Evolutionary conservation across 768 basidiomycete genomes (phyloP), one percentile per base, ranked within the genome.

Genomic region (Auricularia heimuer): DNA sequence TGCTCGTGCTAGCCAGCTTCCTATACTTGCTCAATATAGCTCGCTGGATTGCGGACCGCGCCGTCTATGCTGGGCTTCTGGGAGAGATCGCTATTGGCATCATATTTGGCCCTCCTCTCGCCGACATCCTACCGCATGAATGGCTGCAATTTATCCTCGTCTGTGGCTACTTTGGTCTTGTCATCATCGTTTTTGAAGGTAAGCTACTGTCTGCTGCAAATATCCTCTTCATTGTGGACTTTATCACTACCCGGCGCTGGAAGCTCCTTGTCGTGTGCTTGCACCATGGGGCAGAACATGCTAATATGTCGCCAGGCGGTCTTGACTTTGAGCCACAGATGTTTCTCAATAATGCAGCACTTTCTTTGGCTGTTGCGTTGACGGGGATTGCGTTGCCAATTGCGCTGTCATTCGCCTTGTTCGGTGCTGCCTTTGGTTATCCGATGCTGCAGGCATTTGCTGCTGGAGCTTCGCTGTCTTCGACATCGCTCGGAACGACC

Each of bases 401-500:
- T 54, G 80, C 75, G 0, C 70, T 83, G 1, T 81, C 80, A 0
- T 76, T 84, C 65, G 71, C 80, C 3, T 74, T 84, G 2, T 69
- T 85, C 7, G 68, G 73, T 33, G 73, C 76, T 18, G 79, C 74
- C 18, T 35, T 18, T 3, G 75, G 77, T 2, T 82, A 81, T 65
- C 65, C 73, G 0, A 62, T 71, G 0, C 67, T 83, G 3, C 81
- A 85, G 65, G 75, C 82, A 2, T 88, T 90, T 70, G 79, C 82
- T 0, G 83, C 84, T 0, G 87, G 87, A 0, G 83, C 85, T 1
- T 81, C 86, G 0, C 75, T 88, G 1, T 83, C 81, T n/a, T 83
- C 84, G 0, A 89, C 87, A 0, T 85, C 83, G 0, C 77, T 89
- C 2, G 87, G 87, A 0, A 90, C 87, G 35, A 87, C 85, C 0